Conservation (phyloP, 805 yeast genomes). For the Suhomyces faveliae region DNA sequence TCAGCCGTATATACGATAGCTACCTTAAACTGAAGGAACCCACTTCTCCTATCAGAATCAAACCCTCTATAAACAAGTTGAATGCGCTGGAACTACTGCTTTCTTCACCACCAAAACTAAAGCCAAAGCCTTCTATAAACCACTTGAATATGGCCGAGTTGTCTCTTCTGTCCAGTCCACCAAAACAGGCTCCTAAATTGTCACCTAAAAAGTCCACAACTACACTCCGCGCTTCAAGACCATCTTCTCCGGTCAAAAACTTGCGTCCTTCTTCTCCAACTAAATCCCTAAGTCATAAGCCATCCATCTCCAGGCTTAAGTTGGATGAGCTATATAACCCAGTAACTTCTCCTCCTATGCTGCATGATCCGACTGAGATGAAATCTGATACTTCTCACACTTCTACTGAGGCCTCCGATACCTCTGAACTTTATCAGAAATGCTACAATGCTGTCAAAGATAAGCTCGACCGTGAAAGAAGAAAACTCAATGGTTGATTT, state of each 20-base stretch:
- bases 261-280: slow-evolving; percentile 14
- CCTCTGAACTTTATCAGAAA: slow-evolving; percentile 25
- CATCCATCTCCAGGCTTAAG: slow-evolving; percentile 22
- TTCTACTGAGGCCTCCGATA: slow-evolving; percentile 1
- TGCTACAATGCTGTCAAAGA: slow-evolving; percentile 28
- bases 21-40: slow-evolving; percentile 15
- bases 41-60: neutral
- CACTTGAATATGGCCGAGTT: slow-evolving; percentile 1
- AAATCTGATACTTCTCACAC: slow-evolving; percentile 5
- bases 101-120: neutral
- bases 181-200: slow-evolving; percentile 7
- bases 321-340: slow-evolving; percentile 26
- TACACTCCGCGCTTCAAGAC: neutral
- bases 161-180: slow-evolving; percentile 1
- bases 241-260: slow-evolving; percentile 3
- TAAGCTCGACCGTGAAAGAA: slow-evolving; percentile 18
- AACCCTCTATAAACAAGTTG: slow-evolving; percentile 2
- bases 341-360: slow-evolving; percentile 17
- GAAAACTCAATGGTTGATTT: neutral
- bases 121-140: neutral
- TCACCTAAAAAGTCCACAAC: slow-evolving; percentile 13
- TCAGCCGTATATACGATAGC: slow-evolving; percentile 57
- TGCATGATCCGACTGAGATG: slow-evolving; percentile 1
- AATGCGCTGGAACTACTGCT: neutral
- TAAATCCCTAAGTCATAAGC: slow-evolving; percentile 15